These are phyloP conservation scores for Acer saccharum DNA, from an alignment of 345 rosid species.

Conservation along the genomic window DNA sequence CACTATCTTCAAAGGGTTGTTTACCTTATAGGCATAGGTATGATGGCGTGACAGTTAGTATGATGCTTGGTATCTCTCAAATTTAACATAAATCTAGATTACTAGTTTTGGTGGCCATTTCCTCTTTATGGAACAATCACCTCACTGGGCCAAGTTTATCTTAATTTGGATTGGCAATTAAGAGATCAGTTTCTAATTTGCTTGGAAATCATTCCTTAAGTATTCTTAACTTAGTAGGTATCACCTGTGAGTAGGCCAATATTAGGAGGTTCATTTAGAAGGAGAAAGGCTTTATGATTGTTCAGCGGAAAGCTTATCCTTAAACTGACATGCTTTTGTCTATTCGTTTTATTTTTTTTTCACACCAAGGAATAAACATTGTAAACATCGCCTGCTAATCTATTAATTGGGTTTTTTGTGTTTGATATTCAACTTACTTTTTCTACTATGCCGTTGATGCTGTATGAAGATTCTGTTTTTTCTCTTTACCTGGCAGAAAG, in stretches of 20 bases:
- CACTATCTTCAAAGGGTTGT: neutral
- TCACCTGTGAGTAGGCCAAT: neutral
- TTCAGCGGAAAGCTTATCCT: neutral
- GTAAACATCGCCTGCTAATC: neutral
- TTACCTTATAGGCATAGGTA: neutral
- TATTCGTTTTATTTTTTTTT: neutral
- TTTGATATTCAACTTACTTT: neutral
- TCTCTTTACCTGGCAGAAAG: slow-evolving; percentile 48
- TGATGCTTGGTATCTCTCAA: neutral
- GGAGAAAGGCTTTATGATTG: neutral
- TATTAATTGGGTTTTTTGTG: neutral
- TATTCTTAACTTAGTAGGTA: neutral
- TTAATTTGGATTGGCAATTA: neutral
- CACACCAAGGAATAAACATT: neutral
- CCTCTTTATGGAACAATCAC: neutral
- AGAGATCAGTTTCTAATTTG: neutral
- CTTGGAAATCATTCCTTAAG: neutral
- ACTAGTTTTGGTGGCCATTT: neutral
- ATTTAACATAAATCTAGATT: neutral
- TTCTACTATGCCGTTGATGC: neutral
- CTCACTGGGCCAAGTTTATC: neutral
- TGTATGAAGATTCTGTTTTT: slow-evolving; percentile 10
- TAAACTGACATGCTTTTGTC: neutral
- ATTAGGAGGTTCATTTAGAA: neutral
- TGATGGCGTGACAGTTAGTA: neutral